phyloP scores from a whole-genome alignment of 208 protist species.

The Leishmania lainsoni region DNA sequence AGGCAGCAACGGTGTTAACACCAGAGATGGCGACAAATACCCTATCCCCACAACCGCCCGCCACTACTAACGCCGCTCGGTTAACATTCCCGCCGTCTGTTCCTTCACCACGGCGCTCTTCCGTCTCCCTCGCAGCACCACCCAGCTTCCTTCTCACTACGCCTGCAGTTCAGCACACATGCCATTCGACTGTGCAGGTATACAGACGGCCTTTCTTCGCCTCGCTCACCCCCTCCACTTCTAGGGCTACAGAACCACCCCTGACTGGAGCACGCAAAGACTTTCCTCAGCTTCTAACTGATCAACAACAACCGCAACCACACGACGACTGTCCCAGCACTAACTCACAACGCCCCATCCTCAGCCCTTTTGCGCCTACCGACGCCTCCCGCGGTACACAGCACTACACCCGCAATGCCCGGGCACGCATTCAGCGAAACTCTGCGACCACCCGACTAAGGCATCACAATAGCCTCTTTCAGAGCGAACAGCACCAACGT shows the following conservation, averaged over 20 bases:
- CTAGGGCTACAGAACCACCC: not conserved
- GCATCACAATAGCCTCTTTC: conserved; percentile 3
- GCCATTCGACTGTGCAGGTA: not conserved
- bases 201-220: not conserved
- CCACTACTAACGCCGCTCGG: not conserved
- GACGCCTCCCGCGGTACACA: too few relatives aligned
- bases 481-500: conserved; percentile 20
- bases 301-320: not conserved
- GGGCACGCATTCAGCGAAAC: conserved; percentile 6
- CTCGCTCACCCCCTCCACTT: not conserved
- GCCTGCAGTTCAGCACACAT: not conserved
- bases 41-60: not conserved
- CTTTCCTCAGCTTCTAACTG: not conserved
- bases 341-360: not conserved
- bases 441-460: not conserved
- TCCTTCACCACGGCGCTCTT: not conserved
- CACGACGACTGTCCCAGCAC: not conserved
- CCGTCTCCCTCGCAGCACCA: not conserved
- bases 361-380: not conserved
- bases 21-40: not conserved
- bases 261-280: not conserved
- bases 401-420: not conserved
- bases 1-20: not conserved
- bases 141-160: too few relatives aligned
- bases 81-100: not conserved